Base-by-base conservation (phyloP, 1,284 basidiomycete species). In the Takashimella tepidaria region DNA sequence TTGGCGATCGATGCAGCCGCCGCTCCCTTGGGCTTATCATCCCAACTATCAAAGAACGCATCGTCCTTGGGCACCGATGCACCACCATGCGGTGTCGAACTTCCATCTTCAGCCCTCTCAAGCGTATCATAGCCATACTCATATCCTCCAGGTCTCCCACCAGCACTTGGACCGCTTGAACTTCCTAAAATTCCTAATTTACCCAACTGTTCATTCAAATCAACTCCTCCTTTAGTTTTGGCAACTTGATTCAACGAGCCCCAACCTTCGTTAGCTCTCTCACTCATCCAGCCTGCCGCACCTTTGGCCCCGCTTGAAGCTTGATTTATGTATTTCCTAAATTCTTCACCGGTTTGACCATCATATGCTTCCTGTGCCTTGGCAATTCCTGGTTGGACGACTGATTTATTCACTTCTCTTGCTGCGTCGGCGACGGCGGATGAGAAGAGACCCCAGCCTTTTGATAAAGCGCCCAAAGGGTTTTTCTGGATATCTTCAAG, bases 371-470 rank as follows among this genome's bases (percentile, higher is more conserved):
- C 61, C 16, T 62, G 55, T 13, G 70, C 72, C 11, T 60, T 54
- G 1, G 55, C 45, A 51, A 76, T 58, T 19, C 71, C 70, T 0
- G 76, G 76, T 58, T 77, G 68, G 25, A 77, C 68, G 51, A 77
- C 73, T 3, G 59, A 54, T 12, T 66, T 61, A 57, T 76, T 73
- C 59, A 77, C 73, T 49, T 74, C 74, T 23, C 62, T 58, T 0
- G 60, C 60, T 1, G 76, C 74, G 1, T 52, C 57, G 1, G 60
- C 64, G 19, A 77, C 69, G 5, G 73, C 75, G 13, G 66, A 66
- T 2, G 66, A 69, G 62, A 77, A 75, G 16, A 77, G 59, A 21
- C 75, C 75, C 76, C 76, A 76, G 25, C 73, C 72, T 60, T 77
- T 77, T 19, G 56, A 58, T 4, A 76, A 55, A 5, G 74, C 76